Percentiles rank a stretch among this genome's conserved stretches.
Conservation (phyloP, 2,329 filamentous ascomycete genomes). For the Diplodia sapinea region DNA sequence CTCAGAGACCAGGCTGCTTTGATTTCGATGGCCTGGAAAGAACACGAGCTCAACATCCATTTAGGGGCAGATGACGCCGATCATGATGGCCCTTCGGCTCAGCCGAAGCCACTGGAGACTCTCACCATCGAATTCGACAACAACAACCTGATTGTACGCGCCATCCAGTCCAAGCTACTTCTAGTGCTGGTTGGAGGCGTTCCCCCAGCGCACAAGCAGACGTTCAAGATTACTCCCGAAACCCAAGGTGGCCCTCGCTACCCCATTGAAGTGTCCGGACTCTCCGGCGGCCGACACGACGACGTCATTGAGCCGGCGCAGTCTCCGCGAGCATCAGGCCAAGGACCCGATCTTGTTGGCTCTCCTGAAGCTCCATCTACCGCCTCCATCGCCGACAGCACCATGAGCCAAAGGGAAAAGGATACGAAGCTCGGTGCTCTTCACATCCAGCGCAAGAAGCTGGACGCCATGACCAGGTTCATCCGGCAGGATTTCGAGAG, state of each 20-base stretch:
- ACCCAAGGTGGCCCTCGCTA: slow-evolving; percentile 49
- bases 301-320: slow-evolving; percentile 30
- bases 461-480: slow-evolving; percentile 54
- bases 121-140: slow-evolving; percentile 55
- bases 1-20: slow-evolving; percentile 57
- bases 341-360: slow-evolving; percentile 16
- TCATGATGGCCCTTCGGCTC: slow-evolving; percentile 28
- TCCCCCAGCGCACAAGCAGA: slow-evolving; percentile 47
- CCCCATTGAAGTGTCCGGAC: slow-evolving; percentile 36
- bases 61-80: slow-evolving; percentile 3
- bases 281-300: slow-evolving; percentile 29
- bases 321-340: slow-evolving; percentile 36
- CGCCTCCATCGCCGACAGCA: slow-evolving; percentile 43
- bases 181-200: slow-evolving; percentile 57
- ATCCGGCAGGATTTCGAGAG: slow-evolving; percentile 52
- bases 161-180: slow-evolving; percentile 54
- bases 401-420: slow-evolving; percentile 46
- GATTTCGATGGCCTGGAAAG: slow-evolving; percentile 58
- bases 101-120: slow-evolving; percentile 45
- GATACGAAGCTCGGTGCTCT: slow-evolving; percentile 49
- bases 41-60: slow-evolving; percentile 41
- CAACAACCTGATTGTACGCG: slow-evolving; percentile 55
- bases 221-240: slow-evolving; percentile 54
- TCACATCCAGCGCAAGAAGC: slow-evolving; percentile 56
- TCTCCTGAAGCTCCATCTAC: slow-evolving; percentile 30